Evolutionary conservation across 352 stramenopile species (phyloP).

Genomic region (Pythium aristosporum): DNA sequence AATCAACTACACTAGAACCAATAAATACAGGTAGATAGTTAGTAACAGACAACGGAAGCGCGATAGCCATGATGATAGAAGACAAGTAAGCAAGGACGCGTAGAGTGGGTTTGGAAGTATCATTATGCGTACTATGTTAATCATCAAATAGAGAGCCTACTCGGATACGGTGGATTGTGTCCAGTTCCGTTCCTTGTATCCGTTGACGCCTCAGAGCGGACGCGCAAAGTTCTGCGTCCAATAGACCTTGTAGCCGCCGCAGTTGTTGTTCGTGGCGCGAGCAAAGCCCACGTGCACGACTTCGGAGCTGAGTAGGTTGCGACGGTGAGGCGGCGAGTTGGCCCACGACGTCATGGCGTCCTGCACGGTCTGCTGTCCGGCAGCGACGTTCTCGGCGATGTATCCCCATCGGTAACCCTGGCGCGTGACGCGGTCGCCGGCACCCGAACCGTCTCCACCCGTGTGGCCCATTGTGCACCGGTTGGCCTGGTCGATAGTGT

Average conservation of each 20-base stretch:
- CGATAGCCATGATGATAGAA: too few relatives aligned
- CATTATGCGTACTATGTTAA: too few relatives aligned
- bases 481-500: constrained; percentile 50
- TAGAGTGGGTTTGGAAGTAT: too few relatives aligned
- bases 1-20: too few relatives aligned
- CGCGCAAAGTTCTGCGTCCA: constrained; percentile 32
- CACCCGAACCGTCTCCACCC: constrained; percentile 43
- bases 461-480: constrained; percentile 48
- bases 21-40: too few relatives aligned
- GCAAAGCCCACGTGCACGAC: constrained; percentile 28
- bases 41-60: too few relatives aligned
- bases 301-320: constrained; percentile 36
- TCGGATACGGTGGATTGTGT: too few relatives aligned
- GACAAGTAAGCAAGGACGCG: too few relatives aligned
- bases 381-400: constrained; percentile 50
- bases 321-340: constrained; percentile 38
- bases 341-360: constrained; percentile 51
- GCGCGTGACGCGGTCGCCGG: constrained; percentile 21
- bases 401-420: constrained; percentile 29
- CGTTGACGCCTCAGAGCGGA: too few relatives aligned
- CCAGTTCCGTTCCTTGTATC: too few relatives aligned
- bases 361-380: constrained; percentile 37
- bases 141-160: too few relatives aligned
- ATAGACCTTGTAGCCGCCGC: constrained; percentile 24
- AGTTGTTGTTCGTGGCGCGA: constrained; percentile 17